Percentiles rank a stretch among this genome's conserved stretches.
Evolutionary conservation across 148 eudicot genomes (phyloP).

Genomic region (Limonium bicolor): DNA sequence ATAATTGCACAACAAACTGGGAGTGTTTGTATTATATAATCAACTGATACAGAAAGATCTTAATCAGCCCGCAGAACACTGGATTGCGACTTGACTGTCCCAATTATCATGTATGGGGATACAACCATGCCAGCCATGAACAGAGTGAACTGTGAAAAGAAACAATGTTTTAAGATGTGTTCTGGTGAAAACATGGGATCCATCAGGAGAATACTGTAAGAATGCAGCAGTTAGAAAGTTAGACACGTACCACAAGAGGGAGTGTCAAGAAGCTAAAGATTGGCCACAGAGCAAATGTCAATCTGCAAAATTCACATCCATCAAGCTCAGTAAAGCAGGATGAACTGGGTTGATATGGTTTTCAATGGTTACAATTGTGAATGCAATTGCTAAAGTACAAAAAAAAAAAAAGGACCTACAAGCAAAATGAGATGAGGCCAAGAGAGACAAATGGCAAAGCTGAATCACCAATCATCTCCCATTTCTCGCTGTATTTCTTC

Average conservation of each 20-base stretch:
- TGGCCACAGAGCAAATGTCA: slow-evolving; percentile 57
- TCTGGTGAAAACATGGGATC: neutral
- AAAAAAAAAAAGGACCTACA: slow-evolving; percentile 31
- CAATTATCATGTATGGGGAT: slow-evolving; percentile 40
- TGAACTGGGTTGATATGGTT: too few relatives aligned
- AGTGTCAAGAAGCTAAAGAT: slow-evolving; percentile 40
- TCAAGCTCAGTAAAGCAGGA: slow-evolving; percentile 4
- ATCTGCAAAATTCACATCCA: slow-evolving; percentile 42
- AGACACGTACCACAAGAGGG: slow-evolving; percentile 33
- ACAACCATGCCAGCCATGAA: slow-evolving; percentile 81
- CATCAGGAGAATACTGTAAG: too few relatives aligned
- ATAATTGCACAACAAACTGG: too few relatives aligned
- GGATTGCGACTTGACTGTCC: slow-evolving; percentile 31
- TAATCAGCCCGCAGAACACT: slow-evolving; percentile 53
- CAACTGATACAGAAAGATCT: too few relatives aligned
- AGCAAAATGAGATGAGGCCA: slow-evolving; percentile 66
- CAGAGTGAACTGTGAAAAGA: slow-evolving; percentile 58
- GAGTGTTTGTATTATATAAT: too few relatives aligned
- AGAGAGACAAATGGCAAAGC: slow-evolving; percentile 60
- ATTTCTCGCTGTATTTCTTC: slow-evolving; percentile 50
- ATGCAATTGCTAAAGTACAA: neutral
- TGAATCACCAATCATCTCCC: slow-evolving; percentile 53
- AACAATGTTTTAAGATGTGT: neutral
- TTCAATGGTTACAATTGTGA: neutral
- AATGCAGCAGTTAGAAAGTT: too few relatives aligned